Evolutionary conservation across 2,329 filamentous ascomycete species (phyloP).

Genomic region (Exophiala alcalophila): DNA sequence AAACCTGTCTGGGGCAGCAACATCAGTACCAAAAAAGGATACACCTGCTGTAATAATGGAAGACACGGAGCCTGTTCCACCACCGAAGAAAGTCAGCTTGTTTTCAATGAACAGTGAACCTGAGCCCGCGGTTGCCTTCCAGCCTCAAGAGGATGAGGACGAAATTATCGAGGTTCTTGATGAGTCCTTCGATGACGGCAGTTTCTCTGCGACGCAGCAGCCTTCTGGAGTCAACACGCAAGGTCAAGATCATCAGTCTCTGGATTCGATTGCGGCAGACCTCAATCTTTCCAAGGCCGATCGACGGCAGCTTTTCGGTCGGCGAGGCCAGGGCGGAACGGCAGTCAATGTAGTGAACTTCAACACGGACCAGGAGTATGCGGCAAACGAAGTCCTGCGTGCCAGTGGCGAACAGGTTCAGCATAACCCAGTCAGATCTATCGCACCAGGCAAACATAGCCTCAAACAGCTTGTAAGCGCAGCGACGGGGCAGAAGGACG

Average conservation of each 20-base stretch:
- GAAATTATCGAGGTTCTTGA: slow-evolving; percentile 42
- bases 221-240: too few relatives aligned
- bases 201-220: slow-evolving; percentile 24
- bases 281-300: slow-evolving; percentile 75
- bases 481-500: slow-evolving; percentile 77
- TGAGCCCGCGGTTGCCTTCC: slow-evolving; percentile 7
- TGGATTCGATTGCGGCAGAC: slow-evolving; percentile 69
- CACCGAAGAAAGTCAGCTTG: slow-evolving; percentile 45
- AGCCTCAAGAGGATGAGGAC: slow-evolving; percentile 18
- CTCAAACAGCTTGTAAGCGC: slow-evolving; percentile 83
- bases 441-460: slow-evolving; percentile 85
- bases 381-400: slow-evolving; percentile 74
- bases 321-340: slow-evolving; percentile 42
- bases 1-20: not conserved
- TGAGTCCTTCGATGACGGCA: slow-evolving; percentile 28
- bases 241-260: too few relatives aligned
- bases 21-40: not conserved
- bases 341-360: slow-evolving; percentile 74
- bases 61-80: slow-evolving; percentile 23
- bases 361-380: slow-evolving; percentile 85
- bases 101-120: slow-evolving; percentile 35
- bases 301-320: slow-evolving; percentile 81
- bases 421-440: slow-evolving; percentile 77
- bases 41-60: not conserved
- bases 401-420: slow-evolving; percentile 65